These are phyloP conservation scores for Phytophthora tubulina DNA, from an alignment of 352 stramenopile species.

Conservation along the genomic window DNA sequence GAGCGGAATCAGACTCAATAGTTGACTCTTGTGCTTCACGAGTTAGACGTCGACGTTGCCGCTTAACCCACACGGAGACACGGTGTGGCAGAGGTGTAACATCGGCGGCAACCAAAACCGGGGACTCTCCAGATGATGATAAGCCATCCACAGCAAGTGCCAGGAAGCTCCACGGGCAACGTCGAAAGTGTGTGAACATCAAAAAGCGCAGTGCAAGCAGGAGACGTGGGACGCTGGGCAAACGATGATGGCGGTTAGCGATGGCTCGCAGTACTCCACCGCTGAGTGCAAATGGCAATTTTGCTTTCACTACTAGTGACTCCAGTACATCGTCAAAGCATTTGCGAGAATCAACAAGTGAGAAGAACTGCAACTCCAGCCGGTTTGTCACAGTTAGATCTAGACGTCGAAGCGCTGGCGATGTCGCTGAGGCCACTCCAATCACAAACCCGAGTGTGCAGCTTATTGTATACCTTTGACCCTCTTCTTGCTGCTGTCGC, in stretches of 20 bases:
- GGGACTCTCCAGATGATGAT: constrained; percentile 25
- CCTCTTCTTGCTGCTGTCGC: constrained; percentile 30
- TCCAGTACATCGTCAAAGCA: constrained; percentile 83
- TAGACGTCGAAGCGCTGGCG: constrained; percentile 71
- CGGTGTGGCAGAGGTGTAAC: constrained; percentile 32
- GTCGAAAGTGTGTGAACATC: constrained; percentile 69
- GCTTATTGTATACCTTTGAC: neutral
- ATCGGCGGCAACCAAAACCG: constrained; percentile 26
- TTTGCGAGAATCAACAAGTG: constrained; percentile 78
- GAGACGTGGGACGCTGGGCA: constrained; percentile 76
- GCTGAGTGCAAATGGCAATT: constrained; percentile 63
- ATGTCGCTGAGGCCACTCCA: constrained; percentile 74
- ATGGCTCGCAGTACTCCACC: constrained; percentile 63
- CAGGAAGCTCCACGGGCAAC: constrained; percentile 70
- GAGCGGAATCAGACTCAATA: constrained; percentile 3
- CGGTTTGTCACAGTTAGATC: constrained; percentile 58
- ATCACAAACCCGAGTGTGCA: constrained; percentile 69
- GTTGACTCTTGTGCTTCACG: constrained; percentile 13
- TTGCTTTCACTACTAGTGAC: constrained; percentile 67
- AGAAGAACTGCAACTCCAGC: constrained; percentile 83
- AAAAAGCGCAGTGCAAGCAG: constrained; percentile 71
- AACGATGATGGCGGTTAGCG: constrained; percentile 54
- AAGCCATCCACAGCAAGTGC: constrained; percentile 36
- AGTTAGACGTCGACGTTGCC: constrained; percentile 20
- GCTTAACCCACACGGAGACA: constrained; percentile 38